These are phyloP conservation scores for Euptelea pleiosperma DNA, from an alignment of 164 flowering plant genomes.

Conservation along the genomic window DNA sequence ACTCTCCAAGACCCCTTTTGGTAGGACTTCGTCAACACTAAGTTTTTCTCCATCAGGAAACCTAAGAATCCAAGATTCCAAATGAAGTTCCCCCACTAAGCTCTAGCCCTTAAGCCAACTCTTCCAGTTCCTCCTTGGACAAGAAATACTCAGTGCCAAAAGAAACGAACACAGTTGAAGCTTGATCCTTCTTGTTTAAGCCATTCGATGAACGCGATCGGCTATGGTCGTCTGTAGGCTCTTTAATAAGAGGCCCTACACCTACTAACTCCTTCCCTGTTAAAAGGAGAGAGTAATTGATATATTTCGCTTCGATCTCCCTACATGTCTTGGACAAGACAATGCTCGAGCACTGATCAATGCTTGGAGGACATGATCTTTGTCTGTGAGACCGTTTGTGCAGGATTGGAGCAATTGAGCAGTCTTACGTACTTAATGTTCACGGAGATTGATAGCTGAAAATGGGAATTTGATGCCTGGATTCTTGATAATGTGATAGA, in stretches of 20 bases:
- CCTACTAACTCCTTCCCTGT: slow-evolving; percentile 19
- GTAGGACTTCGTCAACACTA: slow-evolving; percentile 22
- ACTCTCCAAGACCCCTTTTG: slow-evolving; percentile 29
- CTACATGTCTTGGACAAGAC: slow-evolving; percentile 27
- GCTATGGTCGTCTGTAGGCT: slow-evolving; percentile 2
- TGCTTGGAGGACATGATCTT: not conserved
- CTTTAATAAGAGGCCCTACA: slow-evolving; percentile 34
- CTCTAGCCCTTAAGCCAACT: slow-evolving; percentile 35
- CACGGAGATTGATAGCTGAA: slow-evolving; percentile 8
- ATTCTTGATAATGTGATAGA: not conserved
- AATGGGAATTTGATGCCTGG: slow-evolving; percentile 18
- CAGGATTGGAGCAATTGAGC: not conserved
- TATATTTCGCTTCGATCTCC: slow-evolving; percentile 33
- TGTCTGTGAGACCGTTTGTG: not conserved
- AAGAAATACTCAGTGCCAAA: slow-evolving; percentile 38
- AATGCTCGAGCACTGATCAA: not conserved
- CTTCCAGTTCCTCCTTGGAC: slow-evolving; percentile 27
- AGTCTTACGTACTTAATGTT: slow-evolving; percentile 5
- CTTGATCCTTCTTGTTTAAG: slow-evolving; percentile 18
- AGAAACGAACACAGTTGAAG: slow-evolving; percentile 31
- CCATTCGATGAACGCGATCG: slow-evolving; percentile 20
- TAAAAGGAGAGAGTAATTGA: slow-evolving; percentile 13
- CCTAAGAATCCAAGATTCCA: slow-evolving; percentile 23
- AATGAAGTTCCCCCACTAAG: slow-evolving; percentile 27
- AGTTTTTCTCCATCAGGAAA: not conserved